A percentile compares a stretch with the other conserved stretches of the same genome.
Conservation (phyloP, 73 alveolate genomes). For the Paramecium bursaria region DNA sequence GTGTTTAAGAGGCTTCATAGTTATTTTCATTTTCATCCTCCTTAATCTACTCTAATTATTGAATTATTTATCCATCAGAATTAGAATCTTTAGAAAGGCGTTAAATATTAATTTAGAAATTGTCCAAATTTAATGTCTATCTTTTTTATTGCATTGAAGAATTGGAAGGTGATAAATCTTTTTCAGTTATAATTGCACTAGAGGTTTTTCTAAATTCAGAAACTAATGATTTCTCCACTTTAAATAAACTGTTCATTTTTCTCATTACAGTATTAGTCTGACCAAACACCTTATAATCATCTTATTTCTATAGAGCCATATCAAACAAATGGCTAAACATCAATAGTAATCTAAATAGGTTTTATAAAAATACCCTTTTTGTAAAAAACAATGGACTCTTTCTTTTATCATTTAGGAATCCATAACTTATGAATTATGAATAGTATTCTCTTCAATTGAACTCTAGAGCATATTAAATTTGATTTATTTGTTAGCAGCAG, state of each 20-base stretch:
- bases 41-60: conserved; percentile 6
- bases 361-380: neutral
- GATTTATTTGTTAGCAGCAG: conserved; percentile 22
- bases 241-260: conserved; percentile 36
- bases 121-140: no score
- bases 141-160: no score
- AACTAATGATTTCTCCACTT: conserved; percentile 16
- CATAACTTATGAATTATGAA: neutral
- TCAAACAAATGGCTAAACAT: conserved; percentile 42
- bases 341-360: neutral
- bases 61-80: no score
- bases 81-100: no score
- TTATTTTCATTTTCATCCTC: conserved; percentile 43
- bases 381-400: conserved; percentile 36
- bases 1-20: neutral
- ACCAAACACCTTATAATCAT: conserved; percentile 41
- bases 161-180: no score
- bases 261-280: conserved; percentile 35
- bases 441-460: neutral
- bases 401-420: conserved; percentile 39
- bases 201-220: conserved; percentile 16
- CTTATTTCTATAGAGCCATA: neutral
- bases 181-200: no score
- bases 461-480: conserved; percentile 37
- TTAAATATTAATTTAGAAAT: no score